Evolutionary conservation across 202 grass and related monocot genomes (phyloP).

Genomic region (Elaeis oleifera): DNA sequence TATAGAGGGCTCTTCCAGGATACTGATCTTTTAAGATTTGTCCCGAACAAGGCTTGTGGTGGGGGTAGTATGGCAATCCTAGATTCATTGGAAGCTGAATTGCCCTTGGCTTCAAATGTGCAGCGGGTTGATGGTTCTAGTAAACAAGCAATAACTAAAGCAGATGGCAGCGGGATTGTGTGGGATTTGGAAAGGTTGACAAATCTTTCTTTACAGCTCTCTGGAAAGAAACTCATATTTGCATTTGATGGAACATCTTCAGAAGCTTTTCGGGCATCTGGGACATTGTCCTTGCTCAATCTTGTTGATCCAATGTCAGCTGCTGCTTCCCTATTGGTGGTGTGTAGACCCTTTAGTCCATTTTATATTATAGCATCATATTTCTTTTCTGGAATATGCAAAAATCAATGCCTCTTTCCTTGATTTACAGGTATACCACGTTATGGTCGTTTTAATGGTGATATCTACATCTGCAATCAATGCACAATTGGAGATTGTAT

Average conservation of each 20-base stretch:
- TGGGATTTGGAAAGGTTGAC: slow-evolving; percentile 94
- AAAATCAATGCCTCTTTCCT: neutral
- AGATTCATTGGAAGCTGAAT: slow-evolving; percentile 82
- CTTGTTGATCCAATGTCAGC: slow-evolving; percentile 96
- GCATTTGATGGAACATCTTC: slow-evolving; percentile 98
- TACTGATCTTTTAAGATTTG: slow-evolving; percentile 84
- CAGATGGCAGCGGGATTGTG: slow-evolving; percentile 82
- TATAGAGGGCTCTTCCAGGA: slow-evolving; percentile 95
- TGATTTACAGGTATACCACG: slow-evolving; percentile 85
- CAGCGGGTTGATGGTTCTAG: slow-evolving; percentile 82
- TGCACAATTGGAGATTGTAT: slow-evolving; percentile 89
- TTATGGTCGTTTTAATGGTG: slow-evolving; percentile 89
- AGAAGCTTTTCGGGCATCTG: slow-evolving; percentile 91
- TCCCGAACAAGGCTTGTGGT: slow-evolving; percentile 79
- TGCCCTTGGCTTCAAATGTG: slow-evolving; percentile 42
- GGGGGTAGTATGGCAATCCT: slow-evolving; percentile 89
- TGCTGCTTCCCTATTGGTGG: slow-evolving; percentile 99
- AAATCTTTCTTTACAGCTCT: slow-evolving; percentile 75
- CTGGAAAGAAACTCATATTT: slow-evolving; percentile 96
- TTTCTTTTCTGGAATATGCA: too few species aligned
- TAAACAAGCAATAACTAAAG: slow-evolving; percentile 62
- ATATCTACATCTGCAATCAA: slow-evolving; percentile 92
- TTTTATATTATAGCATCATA: too few species aligned
- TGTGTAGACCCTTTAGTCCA: slow-evolving; percentile 17
- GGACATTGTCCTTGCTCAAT: slow-evolving; percentile 88